Percentiles rank a stretch among this genome's conserved stretches.
Evolutionary conservation across 768 basidiomycete species (phyloP).

Genomic region (Mycena venus): DNA sequence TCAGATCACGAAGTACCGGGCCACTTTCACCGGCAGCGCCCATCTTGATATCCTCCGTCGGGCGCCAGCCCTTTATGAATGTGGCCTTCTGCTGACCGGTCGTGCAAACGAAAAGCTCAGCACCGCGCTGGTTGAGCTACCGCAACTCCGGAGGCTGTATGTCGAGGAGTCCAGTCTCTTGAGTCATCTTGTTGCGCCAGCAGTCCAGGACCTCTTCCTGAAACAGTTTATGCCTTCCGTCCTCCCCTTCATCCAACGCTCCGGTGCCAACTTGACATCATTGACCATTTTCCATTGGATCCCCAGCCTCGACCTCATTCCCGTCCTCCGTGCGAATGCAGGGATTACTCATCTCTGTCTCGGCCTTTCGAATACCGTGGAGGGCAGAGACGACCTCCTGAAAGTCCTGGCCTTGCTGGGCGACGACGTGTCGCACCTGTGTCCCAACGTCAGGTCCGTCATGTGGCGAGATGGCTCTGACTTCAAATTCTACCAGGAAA

Average conservation of each 20-base stretch:
- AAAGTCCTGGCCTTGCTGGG: too few relatives aligned
- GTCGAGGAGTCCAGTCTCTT: background rate
- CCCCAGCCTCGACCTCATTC: background rate
- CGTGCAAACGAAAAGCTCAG: background rate
- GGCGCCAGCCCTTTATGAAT: background rate
- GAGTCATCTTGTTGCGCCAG: background rate
- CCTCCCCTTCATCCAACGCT: background rate
- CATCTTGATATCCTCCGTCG: background rate
- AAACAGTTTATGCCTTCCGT: background rate
- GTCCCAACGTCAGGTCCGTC: too few relatives aligned
- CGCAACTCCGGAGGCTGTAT: background rate
- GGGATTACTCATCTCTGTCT: background rate
- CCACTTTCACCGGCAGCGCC: background rate
- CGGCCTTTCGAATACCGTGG: background rate
- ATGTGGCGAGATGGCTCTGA: too few relatives aligned
- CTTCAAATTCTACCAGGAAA: too few relatives aligned
- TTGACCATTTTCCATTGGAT: background rate
- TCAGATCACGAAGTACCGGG: background rate
- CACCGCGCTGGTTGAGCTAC: background rate
- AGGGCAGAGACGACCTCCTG: too few relatives aligned
- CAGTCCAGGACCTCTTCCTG: background rate
- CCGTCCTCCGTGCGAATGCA: background rate
- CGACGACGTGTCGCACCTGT: too few relatives aligned
- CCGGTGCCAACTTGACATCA: background rate
- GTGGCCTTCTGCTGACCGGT: background rate